Percentiles rank a stretch among this genome's conserved stretches.
These are phyloP conservation scores for Ramaria rubella DNA, from an alignment of 768 basidiomycete genomes.

Conservation along the genomic window DNA sequence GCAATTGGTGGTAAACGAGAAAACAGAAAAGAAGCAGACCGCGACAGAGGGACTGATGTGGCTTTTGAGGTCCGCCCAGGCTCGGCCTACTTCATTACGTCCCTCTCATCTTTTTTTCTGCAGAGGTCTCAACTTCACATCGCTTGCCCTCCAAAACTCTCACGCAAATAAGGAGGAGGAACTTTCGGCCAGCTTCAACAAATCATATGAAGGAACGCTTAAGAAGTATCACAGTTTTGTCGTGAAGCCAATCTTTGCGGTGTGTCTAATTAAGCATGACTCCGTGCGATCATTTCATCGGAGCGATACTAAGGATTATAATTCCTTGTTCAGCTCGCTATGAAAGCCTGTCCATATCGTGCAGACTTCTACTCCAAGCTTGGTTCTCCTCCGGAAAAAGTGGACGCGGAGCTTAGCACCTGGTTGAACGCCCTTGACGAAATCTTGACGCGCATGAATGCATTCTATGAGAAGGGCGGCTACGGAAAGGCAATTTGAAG, in stretches of 20 bases:
- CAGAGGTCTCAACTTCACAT: conserved; percentile 86
- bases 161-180: conserved; percentile 62
- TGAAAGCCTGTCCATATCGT: conserved; percentile 62
- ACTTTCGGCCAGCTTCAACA: conserved; percentile 67
- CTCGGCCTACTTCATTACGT: not conserved
- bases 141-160: conserved; percentile 64
- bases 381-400: conserved; percentile 32
- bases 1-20: conserved; percentile 75
- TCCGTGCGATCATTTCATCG: not conserved
- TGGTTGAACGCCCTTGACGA: conserved; percentile 49
- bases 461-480: conserved; percentile 37
- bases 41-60: conserved; percentile 93
- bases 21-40: conserved; percentile 75
- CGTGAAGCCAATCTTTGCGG: conserved; percentile 47
- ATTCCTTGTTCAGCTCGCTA: conserved; percentile 40
- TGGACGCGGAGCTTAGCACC: conserved; percentile 40
- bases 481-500: conserved; percentile 40
- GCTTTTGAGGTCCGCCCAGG: conserved; percentile 52
- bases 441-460: conserved; percentile 42
- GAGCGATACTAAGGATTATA: no score
- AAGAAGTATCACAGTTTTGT: conserved; percentile 82
- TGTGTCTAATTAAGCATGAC: conserved; percentile 28
- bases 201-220: conserved; percentile 75
- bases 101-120: not conserved
- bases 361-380: conserved; percentile 52